These are phyloP conservation scores for Fraxinus ornus DNA, from an alignment of 305 asterid genomes.

Conservation along the genomic window DNA sequence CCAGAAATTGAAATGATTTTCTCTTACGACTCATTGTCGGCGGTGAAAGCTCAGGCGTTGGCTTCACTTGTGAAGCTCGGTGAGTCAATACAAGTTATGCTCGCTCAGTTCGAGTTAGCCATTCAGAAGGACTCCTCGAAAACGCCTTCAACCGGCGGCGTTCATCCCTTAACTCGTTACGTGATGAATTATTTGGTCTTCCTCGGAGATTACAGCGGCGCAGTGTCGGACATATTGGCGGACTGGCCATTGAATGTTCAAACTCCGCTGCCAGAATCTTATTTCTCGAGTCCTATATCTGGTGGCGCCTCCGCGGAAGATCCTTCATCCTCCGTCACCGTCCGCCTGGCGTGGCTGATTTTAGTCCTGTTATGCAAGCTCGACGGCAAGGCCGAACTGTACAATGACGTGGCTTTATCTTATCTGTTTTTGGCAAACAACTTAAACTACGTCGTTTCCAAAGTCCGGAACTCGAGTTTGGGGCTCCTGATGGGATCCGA, in stretches of 20 bases:
- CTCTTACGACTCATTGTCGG: slow-evolving; percentile 35
- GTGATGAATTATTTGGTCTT: slow-evolving; percentile 80
- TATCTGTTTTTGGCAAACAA: slow-evolving; percentile 78
- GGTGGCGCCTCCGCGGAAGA: slow-evolving; percentile 25
- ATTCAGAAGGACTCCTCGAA: slow-evolving; percentile 67
- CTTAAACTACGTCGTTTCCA: slow-evolving; percentile 71
- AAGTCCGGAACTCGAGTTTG: slow-evolving; percentile 58
- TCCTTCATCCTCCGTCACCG: slow-evolving; percentile 41
- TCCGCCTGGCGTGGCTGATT: slow-evolving; percentile 64
- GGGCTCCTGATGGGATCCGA: slow-evolving; percentile 56
- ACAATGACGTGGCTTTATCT: slow-evolving; percentile 62
- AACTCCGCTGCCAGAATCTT: slow-evolving; percentile 59
- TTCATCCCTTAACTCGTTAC: slow-evolving; percentile 83
- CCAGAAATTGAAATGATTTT: slow-evolving; percentile 59
- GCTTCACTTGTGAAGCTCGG: slow-evolving; percentile 56
- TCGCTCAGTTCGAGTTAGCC: slow-evolving; percentile 62
- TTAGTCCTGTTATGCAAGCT: slow-evolving; percentile 82
- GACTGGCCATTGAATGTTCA: slow-evolving; percentile 44
- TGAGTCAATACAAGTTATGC: slow-evolving; percentile 52
- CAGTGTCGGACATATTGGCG: slow-evolving; percentile 55
- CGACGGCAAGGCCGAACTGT: slow-evolving; percentile 62
- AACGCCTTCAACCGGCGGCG: slow-evolving; percentile 46
- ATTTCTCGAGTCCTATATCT: slow-evolving; percentile 50
- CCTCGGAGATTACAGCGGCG: slow-evolving; percentile 69
- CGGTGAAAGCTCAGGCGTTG: slow-evolving; percentile 51